Percentiles rank a stretch among this genome's conserved stretches.
Evolutionary conservation across 2,329 filamentous ascomycete species (phyloP).

Genomic region (Eurotiales sp.): DNA sequence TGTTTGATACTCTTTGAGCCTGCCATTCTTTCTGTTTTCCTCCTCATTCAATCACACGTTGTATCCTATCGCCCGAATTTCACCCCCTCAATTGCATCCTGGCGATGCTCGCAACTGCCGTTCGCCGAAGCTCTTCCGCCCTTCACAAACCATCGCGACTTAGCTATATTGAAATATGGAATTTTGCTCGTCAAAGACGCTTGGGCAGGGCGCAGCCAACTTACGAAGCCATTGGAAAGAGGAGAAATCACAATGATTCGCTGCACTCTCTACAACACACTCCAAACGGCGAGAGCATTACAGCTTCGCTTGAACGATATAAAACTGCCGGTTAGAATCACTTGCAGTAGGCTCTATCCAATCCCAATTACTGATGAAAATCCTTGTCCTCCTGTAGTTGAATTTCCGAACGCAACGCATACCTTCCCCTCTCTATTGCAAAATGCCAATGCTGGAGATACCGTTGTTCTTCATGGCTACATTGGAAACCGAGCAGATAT

Average conservation of each 20-base stretch:
- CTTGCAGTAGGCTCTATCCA: background rate
- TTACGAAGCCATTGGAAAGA: background rate
- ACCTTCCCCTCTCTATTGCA: conserved; percentile 35
- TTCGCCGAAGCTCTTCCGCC: conserved; percentile 23
- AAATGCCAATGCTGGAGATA: conserved; percentile 29
- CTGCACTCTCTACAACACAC: conserved; percentile 22
- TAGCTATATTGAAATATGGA: conserved; percentile 39
- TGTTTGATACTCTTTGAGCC: conserved; percentile 16
- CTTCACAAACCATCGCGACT: conserved; percentile 22
- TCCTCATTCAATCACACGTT: no score
- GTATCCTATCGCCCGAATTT: conserved; percentile 21
- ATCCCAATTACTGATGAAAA: conserved; percentile 1
- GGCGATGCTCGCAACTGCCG: conserved; percentile 17
- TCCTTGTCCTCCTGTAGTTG: conserved; percentile 31
- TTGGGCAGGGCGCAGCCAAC: conserved; percentile 5
- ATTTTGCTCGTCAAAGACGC: conserved; percentile 19
- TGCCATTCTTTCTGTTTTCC: conserved; percentile 10
- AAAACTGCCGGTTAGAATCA: conserved; percentile 42
- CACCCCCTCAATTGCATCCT: background rate
- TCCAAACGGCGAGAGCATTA: conserved; percentile 9
- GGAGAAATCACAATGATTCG: conserved; percentile 10
- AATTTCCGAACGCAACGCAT: conserved; percentile 44
- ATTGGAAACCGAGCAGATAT: conserved; percentile 65
- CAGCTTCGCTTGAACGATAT: conserved; percentile 37
- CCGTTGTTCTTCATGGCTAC: conserved; percentile 65